Percentiles rank a stretch among this genome's conserved stretches.
These are phyloP conservation scores for Aspergillus ibericus DNA, from an alignment of 2,329 filamentous ascomycete genomes.

Conservation along the genomic window DNA sequence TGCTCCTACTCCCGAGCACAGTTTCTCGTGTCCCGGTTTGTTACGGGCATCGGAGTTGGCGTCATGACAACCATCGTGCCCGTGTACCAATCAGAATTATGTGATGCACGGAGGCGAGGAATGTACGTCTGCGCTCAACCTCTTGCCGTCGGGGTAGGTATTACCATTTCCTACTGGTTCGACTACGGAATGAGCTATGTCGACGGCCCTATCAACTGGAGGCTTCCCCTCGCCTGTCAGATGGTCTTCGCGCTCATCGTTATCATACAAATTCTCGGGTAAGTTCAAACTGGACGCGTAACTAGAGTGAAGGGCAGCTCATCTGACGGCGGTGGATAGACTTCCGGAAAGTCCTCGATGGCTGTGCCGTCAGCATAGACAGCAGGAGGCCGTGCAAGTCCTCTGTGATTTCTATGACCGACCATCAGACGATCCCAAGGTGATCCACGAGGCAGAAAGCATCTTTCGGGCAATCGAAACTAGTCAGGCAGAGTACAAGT, in stretches of 20 bases:
- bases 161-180: constrained; percentile 37
- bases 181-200: constrained; percentile 39
- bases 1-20: constrained; percentile 32
- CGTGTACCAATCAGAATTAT: constrained; percentile 49
- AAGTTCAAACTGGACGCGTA: constrained; percentile 9
- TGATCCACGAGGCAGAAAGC: constrained; percentile 33
- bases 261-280: constrained; percentile 38
- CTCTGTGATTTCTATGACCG: constrained; percentile 31
- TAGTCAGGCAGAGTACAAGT: constrained; percentile 35
- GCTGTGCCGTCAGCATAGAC: constrained; percentile 45
- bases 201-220: constrained; percentile 47
- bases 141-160: constrained; percentile 40
- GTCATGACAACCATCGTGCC: constrained; percentile 42
- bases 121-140: constrained; percentile 46
- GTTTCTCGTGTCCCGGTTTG: constrained; percentile 46
- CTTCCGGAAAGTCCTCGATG: constrained; percentile 44
- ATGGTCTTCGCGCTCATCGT: constrained; percentile 46
- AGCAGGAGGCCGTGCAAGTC: constrained; percentile 31
- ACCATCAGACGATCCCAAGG: constrained; percentile 22
- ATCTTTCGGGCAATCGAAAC: constrained; percentile 49
- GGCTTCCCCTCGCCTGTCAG: constrained; percentile 50
- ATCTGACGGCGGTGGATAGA: constrained; percentile 20
- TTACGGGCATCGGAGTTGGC: constrained; percentile 54
- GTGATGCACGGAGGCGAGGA: constrained; percentile 45
- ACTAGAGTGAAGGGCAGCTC: not conserved